phyloP scores from a whole-genome alignment of 441 rosid species.

The Hura crepitans region DNA sequence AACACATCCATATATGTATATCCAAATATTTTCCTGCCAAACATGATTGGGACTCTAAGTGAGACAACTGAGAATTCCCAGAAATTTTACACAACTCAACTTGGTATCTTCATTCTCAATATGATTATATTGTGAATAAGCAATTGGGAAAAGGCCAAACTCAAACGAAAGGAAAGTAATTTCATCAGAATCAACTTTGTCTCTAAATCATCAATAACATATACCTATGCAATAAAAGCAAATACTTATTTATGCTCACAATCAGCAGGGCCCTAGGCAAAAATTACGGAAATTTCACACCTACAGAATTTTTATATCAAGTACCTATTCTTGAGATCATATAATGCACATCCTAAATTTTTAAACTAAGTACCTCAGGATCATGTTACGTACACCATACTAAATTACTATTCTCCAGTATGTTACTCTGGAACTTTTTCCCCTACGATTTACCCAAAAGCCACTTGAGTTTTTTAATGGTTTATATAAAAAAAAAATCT shows the following conservation, averaged over 20 bases:
- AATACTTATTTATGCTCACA: too few species aligned
- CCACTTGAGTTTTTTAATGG: not conserved
- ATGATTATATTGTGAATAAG: not conserved
- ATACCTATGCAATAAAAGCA: too few species aligned
- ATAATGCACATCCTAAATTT: not conserved
- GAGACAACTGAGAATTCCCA: not conserved
- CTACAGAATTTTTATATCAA: not conserved
- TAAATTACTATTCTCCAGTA: not conserved
- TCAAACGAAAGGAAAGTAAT: not conserved
- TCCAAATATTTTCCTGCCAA: not conserved
- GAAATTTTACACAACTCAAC: not conserved
- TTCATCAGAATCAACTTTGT: slow-evolving; percentile 1
- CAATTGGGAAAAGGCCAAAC: not conserved
- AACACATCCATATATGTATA: not conserved
- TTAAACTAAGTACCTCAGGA: too few species aligned
- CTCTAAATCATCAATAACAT: too few species aligned
- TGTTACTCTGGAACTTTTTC: not conserved
- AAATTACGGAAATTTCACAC: not conserved
- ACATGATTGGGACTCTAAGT: not conserved
- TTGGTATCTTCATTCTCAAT: not conserved
- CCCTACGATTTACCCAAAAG: not conserved
- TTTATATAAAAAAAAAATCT: not conserved
- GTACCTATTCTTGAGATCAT: not conserved
- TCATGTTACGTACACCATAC: not conserved
- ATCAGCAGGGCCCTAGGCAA: not conserved